Evolutionary conservation across 305 asterid species (phyloP).

Genomic region (Vinca major): DNA sequence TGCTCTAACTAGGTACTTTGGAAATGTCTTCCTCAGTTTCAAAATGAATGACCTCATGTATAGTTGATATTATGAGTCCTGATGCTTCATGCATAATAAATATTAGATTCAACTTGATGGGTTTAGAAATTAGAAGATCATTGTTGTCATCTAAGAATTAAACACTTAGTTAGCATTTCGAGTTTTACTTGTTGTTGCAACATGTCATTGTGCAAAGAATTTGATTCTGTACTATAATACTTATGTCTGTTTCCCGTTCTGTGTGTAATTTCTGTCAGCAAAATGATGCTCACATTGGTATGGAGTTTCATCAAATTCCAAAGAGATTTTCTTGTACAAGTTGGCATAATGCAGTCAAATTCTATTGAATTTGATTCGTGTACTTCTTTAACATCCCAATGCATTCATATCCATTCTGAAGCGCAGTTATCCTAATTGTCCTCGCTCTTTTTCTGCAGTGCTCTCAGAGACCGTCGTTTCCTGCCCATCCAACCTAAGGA

Average conservation of each 20-base stretch:
- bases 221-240: neutral
- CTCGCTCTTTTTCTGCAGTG: slow-evolving; percentile 34
- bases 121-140: neutral
- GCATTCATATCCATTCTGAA: slow-evolving; percentile 1
- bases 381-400: slow-evolving; percentile 1
- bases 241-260: neutral
- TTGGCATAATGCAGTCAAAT: neutral
- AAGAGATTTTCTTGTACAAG: neutral
- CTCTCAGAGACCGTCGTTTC: slow-evolving; percentile 86
- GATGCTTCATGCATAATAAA: neutral
- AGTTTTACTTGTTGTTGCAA: neutral
- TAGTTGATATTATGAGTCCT: neutral
- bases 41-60: neutral
- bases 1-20: slow-evolving; percentile 73
- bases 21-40: neutral
- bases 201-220: neutral
- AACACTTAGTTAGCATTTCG: neutral
- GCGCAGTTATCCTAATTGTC: neutral
- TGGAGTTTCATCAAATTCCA: neutral
- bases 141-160: neutral
- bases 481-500: slow-evolving; percentile 94
- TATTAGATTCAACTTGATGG: neutral
- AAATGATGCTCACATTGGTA: neutral
- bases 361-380: neutral
- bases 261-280: neutral